These are phyloP conservation scores for Neohortaea acidophila DNA, from an alignment of 495 filamentous ascomycete genomes.

Conservation along the genomic window DNA sequence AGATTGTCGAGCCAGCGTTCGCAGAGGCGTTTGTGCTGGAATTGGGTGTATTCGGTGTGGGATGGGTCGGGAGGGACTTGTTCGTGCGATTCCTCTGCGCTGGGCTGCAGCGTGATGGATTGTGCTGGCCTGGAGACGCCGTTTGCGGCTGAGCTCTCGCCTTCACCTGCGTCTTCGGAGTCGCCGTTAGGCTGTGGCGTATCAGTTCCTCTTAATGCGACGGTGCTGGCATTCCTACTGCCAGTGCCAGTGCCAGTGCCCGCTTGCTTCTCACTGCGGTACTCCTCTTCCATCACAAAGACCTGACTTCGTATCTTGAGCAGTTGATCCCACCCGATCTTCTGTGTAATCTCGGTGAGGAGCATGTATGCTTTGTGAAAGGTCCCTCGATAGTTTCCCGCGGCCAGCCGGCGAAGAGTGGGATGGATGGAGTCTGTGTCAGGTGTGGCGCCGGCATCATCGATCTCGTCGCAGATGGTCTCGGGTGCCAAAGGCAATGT, in stretches of 20 bases:
- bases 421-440: conserved; percentile 73
- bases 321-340: conserved; percentile 95
- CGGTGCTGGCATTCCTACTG: conserved; percentile 59
- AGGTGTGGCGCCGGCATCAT: conserved; percentile 62
- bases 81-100: conserved; percentile 11
- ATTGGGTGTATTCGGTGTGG: conserved; percentile 43
- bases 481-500: conserved; percentile 75
- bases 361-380: conserved; percentile 90
- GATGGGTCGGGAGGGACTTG: conserved; percentile 26
- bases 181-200: conserved; percentile 49
- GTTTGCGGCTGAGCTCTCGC: too few species aligned
- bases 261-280: conserved; percentile 75
- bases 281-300: conserved; percentile 99
- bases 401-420: conserved; percentile 71
- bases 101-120: conserved; percentile 15
- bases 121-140: conserved; percentile 26
- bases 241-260: conserved; percentile 33
- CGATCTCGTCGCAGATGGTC: conserved; percentile 88
- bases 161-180: conserved; percentile 22
- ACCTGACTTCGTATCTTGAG: conserved; percentile 86
- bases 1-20: conserved; percentile 97
- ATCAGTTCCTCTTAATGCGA: conserved; percentile 51
- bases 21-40: conserved; percentile 92
- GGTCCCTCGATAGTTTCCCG: conserved; percentile 77
- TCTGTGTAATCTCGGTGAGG: conserved; percentile 81